Conservation (phyloP, 805 yeast genomes). For the Scheffersomyces coipomensis region DNA sequence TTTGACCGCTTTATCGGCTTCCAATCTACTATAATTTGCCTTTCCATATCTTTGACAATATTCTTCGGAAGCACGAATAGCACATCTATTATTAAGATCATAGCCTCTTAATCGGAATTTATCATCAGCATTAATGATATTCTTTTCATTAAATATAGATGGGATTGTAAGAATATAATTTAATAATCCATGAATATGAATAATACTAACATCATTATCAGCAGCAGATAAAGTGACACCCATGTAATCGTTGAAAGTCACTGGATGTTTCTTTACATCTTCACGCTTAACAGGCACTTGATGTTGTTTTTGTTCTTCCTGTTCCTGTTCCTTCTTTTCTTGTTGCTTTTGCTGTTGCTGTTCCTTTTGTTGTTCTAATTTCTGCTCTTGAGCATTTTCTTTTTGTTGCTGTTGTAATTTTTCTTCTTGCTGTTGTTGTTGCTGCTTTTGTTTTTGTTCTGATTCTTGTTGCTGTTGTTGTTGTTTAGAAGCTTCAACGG, state of each 20-base stretch:
- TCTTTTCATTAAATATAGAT: constrained; percentile 4
- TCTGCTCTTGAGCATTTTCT: too few species aligned
- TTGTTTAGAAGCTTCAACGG: too few species aligned
- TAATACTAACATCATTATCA: constrained; percentile 33
- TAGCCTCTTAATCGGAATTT: constrained; percentile 5
- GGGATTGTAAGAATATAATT: constrained; percentile 9
- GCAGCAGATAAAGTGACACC: constrained; percentile 36
- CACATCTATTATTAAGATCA: constrained; percentile 30
- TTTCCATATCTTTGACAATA: constrained; percentile 34
- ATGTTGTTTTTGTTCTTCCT: too few species aligned
- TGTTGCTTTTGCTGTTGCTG: too few species aligned
- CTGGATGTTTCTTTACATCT: too few species aligned
- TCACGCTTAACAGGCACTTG: too few species aligned
- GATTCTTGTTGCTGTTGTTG: too few species aligned
- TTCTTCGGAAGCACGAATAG: constrained; percentile 20
- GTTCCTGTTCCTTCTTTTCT: too few species aligned
- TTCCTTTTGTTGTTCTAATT: too few species aligned
- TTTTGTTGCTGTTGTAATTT: too few species aligned
- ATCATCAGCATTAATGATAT: constrained; percentile 1
- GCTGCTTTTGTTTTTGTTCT: too few species aligned
- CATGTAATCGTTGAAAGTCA: constrained; percentile 20
- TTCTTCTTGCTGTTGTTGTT: not conserved
- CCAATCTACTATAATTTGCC: too few species aligned
- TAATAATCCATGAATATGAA: constrained; percentile 34
- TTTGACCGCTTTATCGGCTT: not conserved